phyloP scores from a whole-genome alignment of 306 rosid species.

The Citrullus amarus region DNA sequence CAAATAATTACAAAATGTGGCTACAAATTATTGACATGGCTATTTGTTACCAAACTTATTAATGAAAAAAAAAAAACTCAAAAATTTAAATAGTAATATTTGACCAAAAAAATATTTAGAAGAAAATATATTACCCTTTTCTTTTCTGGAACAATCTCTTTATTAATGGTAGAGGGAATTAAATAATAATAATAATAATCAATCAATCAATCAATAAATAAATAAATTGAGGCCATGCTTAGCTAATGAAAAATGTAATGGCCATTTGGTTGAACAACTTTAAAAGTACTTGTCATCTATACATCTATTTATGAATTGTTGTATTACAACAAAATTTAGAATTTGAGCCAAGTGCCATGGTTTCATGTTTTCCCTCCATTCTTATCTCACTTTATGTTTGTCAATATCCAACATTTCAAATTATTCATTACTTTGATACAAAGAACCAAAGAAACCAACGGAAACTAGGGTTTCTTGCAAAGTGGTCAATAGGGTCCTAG shows the following conservation, averaged over 20 bases:
- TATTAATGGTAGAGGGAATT: not conserved
- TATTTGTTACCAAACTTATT: too few species aligned
- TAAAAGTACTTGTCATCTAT: not conserved
- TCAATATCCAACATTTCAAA: not conserved
- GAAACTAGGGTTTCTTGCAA: too few species aligned
- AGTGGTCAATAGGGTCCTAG: too few species aligned
- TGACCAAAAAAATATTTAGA: too few species aligned
- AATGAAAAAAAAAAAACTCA: too few species aligned
- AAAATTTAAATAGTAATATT: too few species aligned
- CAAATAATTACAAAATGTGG: too few species aligned
- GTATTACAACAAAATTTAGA: not conserved
- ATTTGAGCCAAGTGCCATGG: not conserved
- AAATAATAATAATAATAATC: too few species aligned
- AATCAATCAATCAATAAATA: too few species aligned
- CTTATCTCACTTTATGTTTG: not conserved
- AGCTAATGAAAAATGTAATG: not conserved
- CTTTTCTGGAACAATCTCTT: not conserved
- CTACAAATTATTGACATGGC: too few species aligned
- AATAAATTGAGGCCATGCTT: not conserved
- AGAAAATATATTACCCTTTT: not conserved
- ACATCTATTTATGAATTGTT: not conserved
- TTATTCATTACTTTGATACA: not conserved
- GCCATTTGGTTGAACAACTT: not conserved
- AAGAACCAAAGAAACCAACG: not conserved
- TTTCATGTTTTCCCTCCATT: not conserved